Evolutionary conservation across 495 filamentous ascomycete genomes (phyloP), one percentile per base, ranked within the genome.

Genomic region (Apodospora peruviana): DNA sequence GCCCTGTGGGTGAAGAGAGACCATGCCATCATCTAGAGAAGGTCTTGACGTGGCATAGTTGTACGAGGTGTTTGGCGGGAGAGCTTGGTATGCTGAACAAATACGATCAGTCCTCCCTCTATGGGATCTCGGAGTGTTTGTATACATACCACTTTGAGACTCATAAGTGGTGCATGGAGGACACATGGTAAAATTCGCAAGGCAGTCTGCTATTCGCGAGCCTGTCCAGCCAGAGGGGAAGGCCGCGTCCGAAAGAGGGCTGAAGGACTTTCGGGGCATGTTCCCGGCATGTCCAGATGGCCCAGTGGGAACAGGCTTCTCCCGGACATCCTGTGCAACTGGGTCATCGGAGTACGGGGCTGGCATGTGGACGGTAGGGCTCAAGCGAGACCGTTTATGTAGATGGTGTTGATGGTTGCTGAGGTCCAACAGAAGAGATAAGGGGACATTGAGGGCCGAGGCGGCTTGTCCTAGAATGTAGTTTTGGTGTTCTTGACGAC

Each of bases 101-200:
- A 24, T 2, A 2, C 8, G 2, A 43, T 63, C 35, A 61, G 53
- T 20, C 8, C 12, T 48, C 27, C 23, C 7, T 41, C 39, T 24
- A 18, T 11, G 23, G n/a, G 3, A 39, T 23, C 14, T 39, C 25
- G 19, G 25, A 12, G n/a, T n/a, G n/a, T n/a, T n/a, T 18, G 36
- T 11, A 18, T 14, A 12, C 12, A 17, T 62, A 68, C 62, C 48
- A 11, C 48, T 54, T 53, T 58, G 58, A 32, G 69, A 50, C 16
- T 70, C 67, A 56, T 65, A 70, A 25, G 62, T 59, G 25, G 67
- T 62, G 44, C 62, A 73, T 11, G 70, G 64, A 44, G 57, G 43
- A 45, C 70, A 75, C 52, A 73, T 45, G 18, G 60, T 51, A 40
- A 70, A 65, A 44, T 49, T 65, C 12, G 61, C 55, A n/a, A 74